Conservation (phyloP, 139 green algal species). For the Volvox africanus region DNA sequence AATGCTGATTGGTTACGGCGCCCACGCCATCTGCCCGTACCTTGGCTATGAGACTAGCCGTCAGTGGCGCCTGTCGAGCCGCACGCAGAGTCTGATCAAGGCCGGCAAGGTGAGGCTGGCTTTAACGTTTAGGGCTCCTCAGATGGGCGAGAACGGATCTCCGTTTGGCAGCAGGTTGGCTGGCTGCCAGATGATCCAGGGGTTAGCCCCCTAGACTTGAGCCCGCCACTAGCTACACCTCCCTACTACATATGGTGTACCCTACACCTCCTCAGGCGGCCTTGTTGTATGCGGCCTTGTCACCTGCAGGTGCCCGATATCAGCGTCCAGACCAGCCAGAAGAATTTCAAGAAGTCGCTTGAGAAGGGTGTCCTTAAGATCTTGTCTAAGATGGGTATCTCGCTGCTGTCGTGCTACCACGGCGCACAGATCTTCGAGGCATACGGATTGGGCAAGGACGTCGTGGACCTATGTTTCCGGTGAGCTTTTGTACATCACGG, state of each 20-base stretch:
- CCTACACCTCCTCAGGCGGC: too few species aligned
- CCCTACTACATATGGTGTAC: too few species aligned
- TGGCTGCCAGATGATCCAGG: too few species aligned
- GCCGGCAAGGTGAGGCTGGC: slow-evolving; percentile 75
- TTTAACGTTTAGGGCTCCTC: too few species aligned
- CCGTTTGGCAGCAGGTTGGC: too few species aligned
- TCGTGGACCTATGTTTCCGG: slow-evolving; percentile 88
- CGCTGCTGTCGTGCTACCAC: slow-evolving; percentile 93
- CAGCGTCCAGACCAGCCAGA: slow-evolving; percentile 82
- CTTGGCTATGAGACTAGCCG: slow-evolving; percentile 95
- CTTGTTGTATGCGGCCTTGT: too few species aligned
- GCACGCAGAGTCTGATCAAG: slow-evolving; percentile 91
- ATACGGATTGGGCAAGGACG: slow-evolving; percentile 95
- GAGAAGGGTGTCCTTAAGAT: slow-evolving; percentile 99
- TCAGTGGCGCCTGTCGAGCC: slow-evolving; percentile 90
- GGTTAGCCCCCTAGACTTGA: too few species aligned
- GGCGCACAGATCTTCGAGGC: slow-evolving; percentile 97
- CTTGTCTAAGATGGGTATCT: slow-evolving; percentile 99
- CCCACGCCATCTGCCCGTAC: slow-evolving; percentile 97
- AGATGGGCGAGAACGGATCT: too few species aligned
- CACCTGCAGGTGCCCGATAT: slow-evolving; percentile 73
- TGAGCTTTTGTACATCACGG: slow-evolving; percentile 24
- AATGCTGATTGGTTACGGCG: slow-evolving; percentile 87
- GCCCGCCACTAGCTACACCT: too few species aligned
- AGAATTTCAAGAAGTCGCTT: slow-evolving; percentile 95